phyloP scores from a whole-genome alignment of 2,329 filamentous ascomycete genomes.

The Ceratocystis cacaofunesta region DNA sequence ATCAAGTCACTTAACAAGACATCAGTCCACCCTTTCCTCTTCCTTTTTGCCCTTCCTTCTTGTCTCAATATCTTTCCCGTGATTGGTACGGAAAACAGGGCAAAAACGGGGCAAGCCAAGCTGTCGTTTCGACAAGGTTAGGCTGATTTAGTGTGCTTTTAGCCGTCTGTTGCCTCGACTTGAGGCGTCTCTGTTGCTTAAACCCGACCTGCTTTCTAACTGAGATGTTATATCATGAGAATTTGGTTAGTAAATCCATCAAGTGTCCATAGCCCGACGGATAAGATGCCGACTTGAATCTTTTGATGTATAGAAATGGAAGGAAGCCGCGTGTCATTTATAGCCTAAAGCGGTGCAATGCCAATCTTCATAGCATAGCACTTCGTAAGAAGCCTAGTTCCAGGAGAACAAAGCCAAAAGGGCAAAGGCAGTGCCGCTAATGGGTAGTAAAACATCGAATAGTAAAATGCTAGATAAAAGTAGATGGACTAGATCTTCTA shows the following conservation, averaged over 20 bases:
- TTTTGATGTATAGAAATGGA: neutral
- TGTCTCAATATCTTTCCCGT: neutral
- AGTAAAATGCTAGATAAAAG: no score
- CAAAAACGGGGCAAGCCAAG: neutral
- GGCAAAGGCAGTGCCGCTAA: neutral
- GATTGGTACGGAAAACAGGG: neutral
- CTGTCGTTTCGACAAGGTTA: no score
- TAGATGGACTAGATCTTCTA: neutral
- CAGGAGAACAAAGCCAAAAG: neutral
- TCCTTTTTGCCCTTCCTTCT: no score
- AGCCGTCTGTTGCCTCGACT: no score
- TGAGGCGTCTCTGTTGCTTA: no score
- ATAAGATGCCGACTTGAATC: neutral
- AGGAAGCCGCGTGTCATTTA: neutral
- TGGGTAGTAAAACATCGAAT: neutral
- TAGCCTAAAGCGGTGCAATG: neutral
- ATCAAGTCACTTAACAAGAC: no score
- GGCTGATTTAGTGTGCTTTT: no score
- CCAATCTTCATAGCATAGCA: neutral
- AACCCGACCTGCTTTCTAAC: no score
- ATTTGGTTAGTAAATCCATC: no score
- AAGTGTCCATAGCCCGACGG: no score
- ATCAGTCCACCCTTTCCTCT: no score
- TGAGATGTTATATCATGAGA: no score
- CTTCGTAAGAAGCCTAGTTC: neutral